Conservation (phyloP, 345 rosid genomes). For the Aquilaria sinensis region DNA sequence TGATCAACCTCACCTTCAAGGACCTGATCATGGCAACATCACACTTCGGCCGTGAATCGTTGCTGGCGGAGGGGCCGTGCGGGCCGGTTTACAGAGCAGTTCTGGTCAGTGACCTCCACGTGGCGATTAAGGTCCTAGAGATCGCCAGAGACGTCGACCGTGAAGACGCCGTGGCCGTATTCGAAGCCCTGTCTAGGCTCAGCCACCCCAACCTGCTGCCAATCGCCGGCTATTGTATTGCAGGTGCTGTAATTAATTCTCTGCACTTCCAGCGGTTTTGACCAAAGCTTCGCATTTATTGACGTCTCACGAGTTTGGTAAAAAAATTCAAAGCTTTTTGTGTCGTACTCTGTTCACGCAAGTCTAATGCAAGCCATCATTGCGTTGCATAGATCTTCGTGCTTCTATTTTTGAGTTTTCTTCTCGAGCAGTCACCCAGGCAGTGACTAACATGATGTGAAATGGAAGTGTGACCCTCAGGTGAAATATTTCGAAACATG, state of each 20-base stretch:
- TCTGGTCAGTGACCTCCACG: slow-evolving; percentile 85
- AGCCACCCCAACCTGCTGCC: slow-evolving; percentile 83
- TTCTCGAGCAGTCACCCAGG: neutral
- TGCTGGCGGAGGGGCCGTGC: slow-evolving; percentile 70
- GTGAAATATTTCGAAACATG: too few relatives aligned
- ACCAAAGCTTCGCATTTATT: slow-evolving; percentile 10
- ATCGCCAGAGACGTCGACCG: slow-evolving; percentile 45
- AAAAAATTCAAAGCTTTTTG: slow-evolving; percentile 8
- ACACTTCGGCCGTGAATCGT: slow-evolving; percentile 78
- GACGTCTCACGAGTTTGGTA: slow-evolving; percentile 28
- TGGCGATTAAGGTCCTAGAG: slow-evolving; percentile 84
- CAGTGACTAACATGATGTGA: too few relatives aligned
- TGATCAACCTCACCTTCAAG: slow-evolving; percentile 82
- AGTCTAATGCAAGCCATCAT: slow-evolving; percentile 17
- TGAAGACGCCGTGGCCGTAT: slow-evolving; percentile 44
- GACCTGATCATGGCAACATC: slow-evolving; percentile 93
- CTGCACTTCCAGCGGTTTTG: neutral
- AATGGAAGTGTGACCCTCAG: too few relatives aligned
- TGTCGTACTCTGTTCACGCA: slow-evolving; percentile 20
- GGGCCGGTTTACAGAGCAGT: slow-evolving; percentile 88
- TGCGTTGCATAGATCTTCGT: neutral
- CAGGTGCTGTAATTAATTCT: slow-evolving; percentile 38
- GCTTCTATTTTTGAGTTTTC: neutral
- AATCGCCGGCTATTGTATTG: slow-evolving; percentile 91
- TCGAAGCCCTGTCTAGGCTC: slow-evolving; percentile 65